Evolutionary conservation across 2,329 filamentous ascomycete species (phyloP).

Genomic region (Hysterium pulicare): DNA sequence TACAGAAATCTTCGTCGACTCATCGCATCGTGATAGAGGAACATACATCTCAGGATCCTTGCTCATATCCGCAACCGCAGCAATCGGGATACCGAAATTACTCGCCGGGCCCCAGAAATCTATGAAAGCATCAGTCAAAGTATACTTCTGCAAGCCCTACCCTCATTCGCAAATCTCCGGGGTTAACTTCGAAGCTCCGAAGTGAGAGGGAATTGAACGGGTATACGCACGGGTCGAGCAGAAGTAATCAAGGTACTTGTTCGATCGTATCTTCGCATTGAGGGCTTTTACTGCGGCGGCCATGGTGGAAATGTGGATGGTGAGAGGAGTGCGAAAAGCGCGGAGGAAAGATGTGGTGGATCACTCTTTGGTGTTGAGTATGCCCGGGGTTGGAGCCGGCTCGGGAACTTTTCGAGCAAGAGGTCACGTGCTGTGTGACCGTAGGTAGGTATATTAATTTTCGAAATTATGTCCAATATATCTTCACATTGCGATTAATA

Average conservation of each 20-base stretch:
- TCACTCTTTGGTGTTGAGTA: slow-evolving; percentile 7
- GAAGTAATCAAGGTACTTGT: slow-evolving; percentile 50
- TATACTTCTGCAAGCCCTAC: no score
- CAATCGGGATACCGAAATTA: slow-evolving; percentile 54
- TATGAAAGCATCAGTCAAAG: no score
- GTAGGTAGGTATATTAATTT: no score
- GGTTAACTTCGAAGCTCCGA: neutral
- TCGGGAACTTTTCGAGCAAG: neutral
- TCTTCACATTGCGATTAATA: no score
- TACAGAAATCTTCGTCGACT: neutral
- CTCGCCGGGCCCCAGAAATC: slow-evolving; percentile 53
- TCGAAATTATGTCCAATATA: no score
- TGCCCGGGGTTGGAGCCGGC: neutral
- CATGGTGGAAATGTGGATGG: slow-evolving; percentile 36
- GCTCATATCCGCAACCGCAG: slow-evolving; percentile 52
- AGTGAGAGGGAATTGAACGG: slow-evolving; percentile 6
- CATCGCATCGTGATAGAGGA: neutral
- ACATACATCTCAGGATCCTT: slow-evolving; percentile 53
- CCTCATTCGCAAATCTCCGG: slow-evolving; percentile 1
- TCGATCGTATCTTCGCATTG: slow-evolving; percentile 52
- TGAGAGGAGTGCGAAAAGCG: slow-evolving; percentile 4
- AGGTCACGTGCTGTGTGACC: neutral
- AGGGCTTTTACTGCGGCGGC: slow-evolving; percentile 52
- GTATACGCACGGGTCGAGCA: slow-evolving; percentile 52
- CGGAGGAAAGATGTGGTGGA: slow-evolving; percentile 1